Base-by-base conservation (phyloP, 176 grass and related monocot genomes). In the Chloris gayana region DNA sequence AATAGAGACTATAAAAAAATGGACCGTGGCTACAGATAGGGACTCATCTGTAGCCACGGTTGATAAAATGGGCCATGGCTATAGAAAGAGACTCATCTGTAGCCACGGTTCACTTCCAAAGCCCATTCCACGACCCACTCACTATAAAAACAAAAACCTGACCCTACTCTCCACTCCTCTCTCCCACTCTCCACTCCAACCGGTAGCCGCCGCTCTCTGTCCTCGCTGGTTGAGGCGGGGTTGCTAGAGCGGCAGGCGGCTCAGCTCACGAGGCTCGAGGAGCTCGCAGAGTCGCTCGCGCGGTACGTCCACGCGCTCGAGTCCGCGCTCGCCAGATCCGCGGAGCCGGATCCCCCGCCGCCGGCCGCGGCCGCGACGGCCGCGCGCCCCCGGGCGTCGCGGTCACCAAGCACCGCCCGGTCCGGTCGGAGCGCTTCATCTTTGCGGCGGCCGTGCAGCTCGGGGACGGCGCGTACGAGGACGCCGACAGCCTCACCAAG, bases 341-440 rank as follows among this genome's bases (percentile, higher is more conserved):
- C 64, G 7, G 80, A 69, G n/a, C 64, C 83, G 27, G 73, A 74
- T 22, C n/a, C 72, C 87, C 24, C 72, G 60, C 69, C 81, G 26
- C 63, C 72, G 26, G 21, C 25, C 29, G n/a, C n/a, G n/a, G n/a
- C n/a, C n/a, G n/a, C n/a, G n/a, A 46, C 41, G n/a, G 17, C 35
- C 6, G 25, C 53, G 74, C 46, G 53, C 79, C 30, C 75, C 65
- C 82, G 66, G 79, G 72, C 1, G 82, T 94, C 30, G 83, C 88
- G 1, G 90, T 98, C n/a, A 90, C 92, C 3, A 98, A 93, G 85
- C 85, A 78, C 14, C 76, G 80, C 21, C 87, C 95, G 0, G 78
- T 84, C 58, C 94, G 92, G 89, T 85, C 88, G 11, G 95, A 98
- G 85, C 64, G 95, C 26, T 94, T 98, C 69, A 58, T 83, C 19